These are phyloP conservation scores for Ceratocystis papillata DNA, from an alignment of 2,329 filamentous ascomycete genomes.

Conservation along the genomic window DNA sequence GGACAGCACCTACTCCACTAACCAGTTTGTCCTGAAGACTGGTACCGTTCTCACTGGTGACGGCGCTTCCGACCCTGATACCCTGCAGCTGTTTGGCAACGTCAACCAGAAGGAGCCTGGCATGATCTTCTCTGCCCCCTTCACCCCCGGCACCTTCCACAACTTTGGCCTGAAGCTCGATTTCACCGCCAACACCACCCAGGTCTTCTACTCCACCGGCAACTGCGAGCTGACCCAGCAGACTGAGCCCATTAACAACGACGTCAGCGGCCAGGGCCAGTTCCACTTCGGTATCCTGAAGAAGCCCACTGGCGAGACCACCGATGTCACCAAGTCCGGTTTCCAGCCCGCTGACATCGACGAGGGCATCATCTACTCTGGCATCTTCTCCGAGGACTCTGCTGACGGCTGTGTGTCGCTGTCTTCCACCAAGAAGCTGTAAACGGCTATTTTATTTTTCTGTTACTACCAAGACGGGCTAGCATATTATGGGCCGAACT, in stretches of 20 bases:
- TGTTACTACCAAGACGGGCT: not conserved
- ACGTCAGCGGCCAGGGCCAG: slow-evolving; percentile 32
- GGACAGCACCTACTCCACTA: slow-evolving; percentile 38
- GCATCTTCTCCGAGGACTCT: slow-evolving; percentile 45
- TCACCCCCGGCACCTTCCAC: slow-evolving; percentile 44
- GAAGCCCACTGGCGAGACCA: slow-evolving; percentile 41
- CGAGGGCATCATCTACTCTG: slow-evolving; percentile 43
- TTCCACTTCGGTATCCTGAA: slow-evolving; percentile 53
- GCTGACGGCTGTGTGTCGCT: slow-evolving; percentile 33
- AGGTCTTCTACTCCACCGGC: slow-evolving; percentile 47
- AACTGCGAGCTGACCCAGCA: slow-evolving; percentile 37
- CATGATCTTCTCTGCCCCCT: slow-evolving; percentile 42
- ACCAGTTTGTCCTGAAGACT: slow-evolving; percentile 46
- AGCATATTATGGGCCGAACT: not conserved
- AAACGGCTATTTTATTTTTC: slow-evolving; percentile 7
- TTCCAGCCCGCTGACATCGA: slow-evolving; percentile 40
- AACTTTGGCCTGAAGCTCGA: slow-evolving; percentile 52
- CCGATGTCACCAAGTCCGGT: slow-evolving; percentile 39
- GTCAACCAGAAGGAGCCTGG: slow-evolving; percentile 38
- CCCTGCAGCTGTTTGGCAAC: slow-evolving; percentile 39
- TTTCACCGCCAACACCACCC: slow-evolving; percentile 44
- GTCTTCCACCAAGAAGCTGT: slow-evolving; percentile 25
- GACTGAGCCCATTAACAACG: slow-evolving; percentile 36
- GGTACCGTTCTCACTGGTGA: slow-evolving; percentile 40
- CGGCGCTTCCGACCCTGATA: slow-evolving; percentile 31